Percentiles rank a stretch among this genome's conserved stretches.
phyloP scores from a whole-genome alignment of 805 yeast genomes.

The Ogataea polymorpha region DNA sequence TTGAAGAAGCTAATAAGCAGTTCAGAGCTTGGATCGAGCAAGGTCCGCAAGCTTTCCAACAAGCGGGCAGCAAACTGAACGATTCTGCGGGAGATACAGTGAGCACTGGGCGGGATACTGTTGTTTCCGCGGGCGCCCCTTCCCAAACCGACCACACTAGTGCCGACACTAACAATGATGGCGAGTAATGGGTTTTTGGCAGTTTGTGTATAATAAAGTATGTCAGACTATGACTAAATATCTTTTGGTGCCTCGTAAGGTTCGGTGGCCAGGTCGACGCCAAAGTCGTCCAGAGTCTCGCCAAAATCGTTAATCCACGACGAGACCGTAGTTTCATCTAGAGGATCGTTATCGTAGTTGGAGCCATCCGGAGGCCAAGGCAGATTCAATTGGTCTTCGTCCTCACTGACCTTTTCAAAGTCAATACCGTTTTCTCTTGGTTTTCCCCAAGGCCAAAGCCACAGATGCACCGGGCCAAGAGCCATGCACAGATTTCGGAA shows the following conservation, averaged over 20 bases:
- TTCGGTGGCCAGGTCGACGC: slow-evolving; percentile 77
- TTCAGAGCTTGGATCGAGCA: slow-evolving; percentile 35
- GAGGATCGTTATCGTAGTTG: slow-evolving; percentile 10
- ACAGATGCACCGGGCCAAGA: slow-evolving; percentile 61
- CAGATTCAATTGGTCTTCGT: slow-evolving; percentile 57
- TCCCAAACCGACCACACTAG: slow-evolving; percentile 11
- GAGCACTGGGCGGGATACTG: slow-evolving; percentile 17
- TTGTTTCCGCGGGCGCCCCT: slow-evolving; percentile 11
- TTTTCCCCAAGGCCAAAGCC: slow-evolving; percentile 71
- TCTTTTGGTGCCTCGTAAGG: slow-evolving; percentile 15
- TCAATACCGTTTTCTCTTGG: slow-evolving; percentile 59
- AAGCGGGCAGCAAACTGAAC: slow-evolving; percentile 20
- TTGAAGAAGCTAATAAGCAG: slow-evolving; percentile 31
- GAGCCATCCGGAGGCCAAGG: slow-evolving; percentile 96
- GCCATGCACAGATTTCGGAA: slow-evolving; percentile 49
- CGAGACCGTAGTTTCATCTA: slow-evolving; percentile 10
- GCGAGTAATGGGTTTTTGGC: slow-evolving; percentile 4
- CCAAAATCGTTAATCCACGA: slow-evolving; percentile 77
- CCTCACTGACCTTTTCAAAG: slow-evolving; percentile 55
- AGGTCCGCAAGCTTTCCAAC: slow-evolving; percentile 37
- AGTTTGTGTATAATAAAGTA: slow-evolving; percentile 6
- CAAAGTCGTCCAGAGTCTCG: slow-evolving; percentile 80
- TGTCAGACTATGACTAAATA: slow-evolving; percentile 5
- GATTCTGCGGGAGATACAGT: slow-evolving; percentile 11
- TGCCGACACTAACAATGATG: slow-evolving; percentile 9